phyloP scores from a whole-genome alignment of 805 yeast species.

The Schizosaccharomyces cryophilus region DNA sequence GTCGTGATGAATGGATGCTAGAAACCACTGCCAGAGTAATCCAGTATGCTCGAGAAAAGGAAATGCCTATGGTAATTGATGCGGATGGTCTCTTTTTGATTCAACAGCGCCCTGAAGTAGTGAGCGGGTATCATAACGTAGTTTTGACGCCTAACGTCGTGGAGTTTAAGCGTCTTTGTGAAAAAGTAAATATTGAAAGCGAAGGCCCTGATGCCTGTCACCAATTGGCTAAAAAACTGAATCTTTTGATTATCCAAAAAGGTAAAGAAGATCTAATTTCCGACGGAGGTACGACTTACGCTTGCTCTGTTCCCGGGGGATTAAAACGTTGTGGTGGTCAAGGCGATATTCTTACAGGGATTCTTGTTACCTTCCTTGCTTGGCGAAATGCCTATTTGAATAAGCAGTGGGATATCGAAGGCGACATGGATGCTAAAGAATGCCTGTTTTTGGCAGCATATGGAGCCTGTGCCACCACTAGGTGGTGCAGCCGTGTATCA shows the following conservation, averaged over 20 bases:
- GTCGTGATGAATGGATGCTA: constrained; percentile 51
- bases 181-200: constrained; percentile 14
- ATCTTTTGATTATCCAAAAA: constrained; percentile 45
- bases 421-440: constrained; percentile 13
- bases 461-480: constrained; percentile 46
- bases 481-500: constrained; percentile 41
- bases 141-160: constrained; percentile 74
- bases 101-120: constrained; percentile 29
- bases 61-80: constrained; percentile 57
- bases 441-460: constrained; percentile 23
- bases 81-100: constrained; percentile 70
- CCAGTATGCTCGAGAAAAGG: constrained; percentile 27
- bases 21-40: constrained; percentile 33
- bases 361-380: constrained; percentile 55
- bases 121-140: constrained; percentile 32
- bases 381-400: constrained; percentile 50
- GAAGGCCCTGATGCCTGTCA: constrained; percentile 10
- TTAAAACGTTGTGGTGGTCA: constrained; percentile 80
- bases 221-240: constrained; percentile 25
- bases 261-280: constrained; percentile 46
- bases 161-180: constrained; percentile 48
- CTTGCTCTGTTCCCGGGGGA: constrained; percentile 34
- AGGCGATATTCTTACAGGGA: constrained; percentile 79
- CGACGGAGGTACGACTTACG: constrained; percentile 20
- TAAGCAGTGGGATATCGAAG: constrained; percentile 27